Evolutionary conservation across 2,329 filamentous ascomycete genomes (phyloP).

Genomic region (Ilyonectria destructans): DNA sequence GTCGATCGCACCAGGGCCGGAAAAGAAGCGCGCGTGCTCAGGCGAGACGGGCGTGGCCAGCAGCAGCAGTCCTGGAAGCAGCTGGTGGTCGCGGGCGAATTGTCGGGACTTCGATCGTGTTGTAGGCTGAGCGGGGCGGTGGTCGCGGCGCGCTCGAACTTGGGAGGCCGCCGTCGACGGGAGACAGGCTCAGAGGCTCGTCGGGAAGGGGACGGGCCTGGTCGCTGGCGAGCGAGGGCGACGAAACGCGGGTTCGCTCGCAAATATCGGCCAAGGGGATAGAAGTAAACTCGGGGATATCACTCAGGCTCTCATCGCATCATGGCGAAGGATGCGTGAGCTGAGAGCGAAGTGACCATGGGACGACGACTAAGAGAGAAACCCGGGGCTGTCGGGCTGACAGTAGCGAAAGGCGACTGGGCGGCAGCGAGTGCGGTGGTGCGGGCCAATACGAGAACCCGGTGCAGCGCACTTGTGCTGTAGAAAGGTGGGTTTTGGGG

Average conservation of each 20-base stretch:
- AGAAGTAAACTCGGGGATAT: conserved; percentile 30
- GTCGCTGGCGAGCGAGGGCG: conserved; percentile 34
- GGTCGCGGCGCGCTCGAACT: conserved; percentile 33
- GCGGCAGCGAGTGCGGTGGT: background rate
- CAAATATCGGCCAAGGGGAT: conserved; percentile 23
- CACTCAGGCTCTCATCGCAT: conserved; percentile 42
- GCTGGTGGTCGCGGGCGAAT: conserved; percentile 32
- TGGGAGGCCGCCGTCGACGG: conserved; percentile 48
- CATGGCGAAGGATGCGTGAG: conserved; percentile 33
- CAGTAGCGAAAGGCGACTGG: conserved; percentile 13
- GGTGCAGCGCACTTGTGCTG: conserved; percentile 2
- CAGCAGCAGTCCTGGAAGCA: conserved; percentile 40
- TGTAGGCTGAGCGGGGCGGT: conserved; percentile 42
- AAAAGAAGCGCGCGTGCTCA: conserved; percentile 21
- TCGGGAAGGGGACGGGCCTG: conserved; percentile 34
- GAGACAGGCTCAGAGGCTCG: conserved; percentile 31
- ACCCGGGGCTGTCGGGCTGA: conserved; percentile 36
- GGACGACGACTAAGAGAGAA: conserved; percentile 24
- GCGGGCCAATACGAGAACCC: conserved; percentile 1
- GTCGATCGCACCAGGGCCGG: conserved; percentile 31
- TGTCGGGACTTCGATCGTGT: conserved; percentile 34
- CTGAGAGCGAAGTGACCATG: conserved; percentile 28
- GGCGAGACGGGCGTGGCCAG: conserved; percentile 36
- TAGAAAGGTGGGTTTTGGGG: background rate
- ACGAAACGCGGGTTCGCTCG: conserved; percentile 37